These are phyloP conservation scores for Phytomonas francai DNA, from an alignment of 208 protist genomes.

Conservation along the genomic window DNA sequence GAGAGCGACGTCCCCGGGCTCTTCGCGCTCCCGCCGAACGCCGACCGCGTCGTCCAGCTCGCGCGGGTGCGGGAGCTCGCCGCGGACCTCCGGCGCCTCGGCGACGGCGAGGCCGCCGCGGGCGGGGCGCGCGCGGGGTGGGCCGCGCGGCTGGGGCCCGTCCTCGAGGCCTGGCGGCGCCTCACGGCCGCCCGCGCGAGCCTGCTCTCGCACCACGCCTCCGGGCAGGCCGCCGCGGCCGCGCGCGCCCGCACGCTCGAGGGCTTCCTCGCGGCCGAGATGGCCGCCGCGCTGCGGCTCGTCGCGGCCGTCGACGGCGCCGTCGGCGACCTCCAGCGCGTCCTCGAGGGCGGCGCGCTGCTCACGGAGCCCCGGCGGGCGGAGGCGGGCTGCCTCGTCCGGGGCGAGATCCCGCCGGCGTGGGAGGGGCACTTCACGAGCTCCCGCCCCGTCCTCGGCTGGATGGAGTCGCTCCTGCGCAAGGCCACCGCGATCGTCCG, in stretches of 20 bases:
- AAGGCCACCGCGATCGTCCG: slow-evolving; percentile 64
- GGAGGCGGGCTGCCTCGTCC: slow-evolving; percentile 76
- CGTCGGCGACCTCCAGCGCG: slow-evolving; percentile 74
- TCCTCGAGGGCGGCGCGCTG: slow-evolving; percentile 84
- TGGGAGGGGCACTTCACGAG: slow-evolving; percentile 90
- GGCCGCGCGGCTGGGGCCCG: slow-evolving; percentile 63
- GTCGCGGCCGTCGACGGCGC: slow-evolving; percentile 68
- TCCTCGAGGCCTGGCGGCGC: slow-evolving; percentile 80
- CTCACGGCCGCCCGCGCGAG: slow-evolving; percentile 61
- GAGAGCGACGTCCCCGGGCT: slow-evolving; percentile 88
- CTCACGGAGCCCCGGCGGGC: slow-evolving; percentile 71
- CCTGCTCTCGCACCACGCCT: slow-evolving; percentile 25
- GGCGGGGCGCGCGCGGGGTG: slow-evolving; percentile 86
- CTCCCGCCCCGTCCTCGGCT: slow-evolving; percentile 50
- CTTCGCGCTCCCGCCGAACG: slow-evolving; percentile 93
- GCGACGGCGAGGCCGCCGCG: slow-evolving; percentile 45
- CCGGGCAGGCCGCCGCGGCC: slow-evolving; percentile 1
- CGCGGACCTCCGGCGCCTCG: slow-evolving; percentile 76
- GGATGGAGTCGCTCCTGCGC: slow-evolving; percentile 83
- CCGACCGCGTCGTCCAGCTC: slow-evolving; percentile 90
- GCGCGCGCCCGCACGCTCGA: slow-evolving; percentile 66
- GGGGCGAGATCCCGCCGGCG: slow-evolving; percentile 66
- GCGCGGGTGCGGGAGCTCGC: slow-evolving; percentile 56
- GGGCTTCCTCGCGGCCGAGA: slow-evolving; percentile 87
- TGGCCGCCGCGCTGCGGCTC: slow-evolving; percentile 53